These are phyloP conservation scores for Cryptococcus sp. DNA, from an alignment of 1,284 basidiomycete species.

Conservation along the genomic window DNA sequence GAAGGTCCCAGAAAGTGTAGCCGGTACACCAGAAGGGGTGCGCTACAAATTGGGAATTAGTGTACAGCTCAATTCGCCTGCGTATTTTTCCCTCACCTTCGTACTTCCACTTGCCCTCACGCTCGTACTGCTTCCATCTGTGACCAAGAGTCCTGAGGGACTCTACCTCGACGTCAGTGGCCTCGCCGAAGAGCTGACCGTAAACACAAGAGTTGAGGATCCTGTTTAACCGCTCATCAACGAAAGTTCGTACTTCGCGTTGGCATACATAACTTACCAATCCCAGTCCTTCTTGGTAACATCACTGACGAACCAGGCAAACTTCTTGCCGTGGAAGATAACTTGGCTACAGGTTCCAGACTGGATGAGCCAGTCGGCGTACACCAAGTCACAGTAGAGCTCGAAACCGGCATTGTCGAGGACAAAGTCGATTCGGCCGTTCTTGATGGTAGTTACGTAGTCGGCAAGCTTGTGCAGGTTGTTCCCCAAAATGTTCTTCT, in stretches of 20 bases:
- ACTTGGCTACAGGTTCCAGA: conserved; percentile 82
- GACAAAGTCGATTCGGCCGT: conserved; percentile 84
- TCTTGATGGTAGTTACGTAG: conserved; percentile 71
- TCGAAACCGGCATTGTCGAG: conserved; percentile 67
- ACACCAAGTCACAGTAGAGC: conserved; percentile 94
- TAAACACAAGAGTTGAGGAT: conserved; percentile 82
- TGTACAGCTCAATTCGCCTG: neutral
- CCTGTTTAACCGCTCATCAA: conserved; percentile 19
- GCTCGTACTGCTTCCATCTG: conserved; percentile 97
- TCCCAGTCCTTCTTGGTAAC: conserved; percentile 96
- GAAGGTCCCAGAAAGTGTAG: conserved; percentile 92
- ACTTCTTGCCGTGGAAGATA: conserved; percentile 67
- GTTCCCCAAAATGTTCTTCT: conserved; percentile 71
- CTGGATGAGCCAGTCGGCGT: conserved; percentile 82
- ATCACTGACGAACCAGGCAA: conserved; percentile 88
- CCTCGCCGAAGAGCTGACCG: conserved; percentile 82
- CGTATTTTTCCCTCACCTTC: conserved; percentile 55
- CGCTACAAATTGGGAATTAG: conserved; percentile 45
- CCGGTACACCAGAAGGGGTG: conserved; percentile 97
- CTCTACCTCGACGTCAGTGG: conserved; percentile 75
- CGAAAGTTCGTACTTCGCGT: neutral
- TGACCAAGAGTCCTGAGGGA: conserved; percentile 76
- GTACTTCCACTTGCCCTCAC: conserved; percentile 90
- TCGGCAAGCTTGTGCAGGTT: conserved; percentile 75
- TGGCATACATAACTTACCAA: conserved; percentile 59